Evolutionary conservation across 495 filamentous ascomycete genomes (phyloP), one percentile per base, ranked within the genome.

Genomic region (Podospora comata): DNA sequence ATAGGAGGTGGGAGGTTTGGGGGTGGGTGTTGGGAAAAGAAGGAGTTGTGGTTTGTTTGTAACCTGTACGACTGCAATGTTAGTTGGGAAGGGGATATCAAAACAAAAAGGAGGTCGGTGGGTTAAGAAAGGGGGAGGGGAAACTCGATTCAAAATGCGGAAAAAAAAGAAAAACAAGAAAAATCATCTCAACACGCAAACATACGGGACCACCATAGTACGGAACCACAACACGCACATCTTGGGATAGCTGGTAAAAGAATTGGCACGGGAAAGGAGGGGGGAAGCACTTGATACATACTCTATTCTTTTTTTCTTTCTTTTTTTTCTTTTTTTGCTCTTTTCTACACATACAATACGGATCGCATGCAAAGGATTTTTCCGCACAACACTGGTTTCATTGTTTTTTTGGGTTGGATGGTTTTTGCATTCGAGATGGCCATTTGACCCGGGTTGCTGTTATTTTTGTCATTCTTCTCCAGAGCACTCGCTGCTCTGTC

Each of bases 321-420:
- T 60, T 30, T 19, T 19, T 65, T 62, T 23, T 23, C 34, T 63
- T 63, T 19, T 63, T 48, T 18, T 63, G 9, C n/a, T 34, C n/a
- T n/a, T 60, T 30, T 19, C 61, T 62, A 57, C 61, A 64, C 53
- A 30, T 44, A 68, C 28, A 69, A 69, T 66, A 69, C 23, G 68
- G 68, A 62, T 69, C 64, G 61, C 61, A 66, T 63, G 62, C 39
- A 48, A 48, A 11, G 39, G 39, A 16, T 48, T 48, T 48, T 48
- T 11, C 39, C 30, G 30, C 30, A 16, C 39, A 48, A 23, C 20
- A 23, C 63, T 48, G 27, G 2, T 48, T 44, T 63, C 18, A 19
- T 20, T 62, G 28, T 23, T 9, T 19, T 23, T 9, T 19, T 28
- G 61, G 28, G 19, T 63, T n/a, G 61, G 61, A 63, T 63, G 61